Evolutionary conservation across 192 early-diverging fungal species (phyloP), one percentile per base, ranked within the genome.

Genomic region (Coemansia reversa): DNA sequence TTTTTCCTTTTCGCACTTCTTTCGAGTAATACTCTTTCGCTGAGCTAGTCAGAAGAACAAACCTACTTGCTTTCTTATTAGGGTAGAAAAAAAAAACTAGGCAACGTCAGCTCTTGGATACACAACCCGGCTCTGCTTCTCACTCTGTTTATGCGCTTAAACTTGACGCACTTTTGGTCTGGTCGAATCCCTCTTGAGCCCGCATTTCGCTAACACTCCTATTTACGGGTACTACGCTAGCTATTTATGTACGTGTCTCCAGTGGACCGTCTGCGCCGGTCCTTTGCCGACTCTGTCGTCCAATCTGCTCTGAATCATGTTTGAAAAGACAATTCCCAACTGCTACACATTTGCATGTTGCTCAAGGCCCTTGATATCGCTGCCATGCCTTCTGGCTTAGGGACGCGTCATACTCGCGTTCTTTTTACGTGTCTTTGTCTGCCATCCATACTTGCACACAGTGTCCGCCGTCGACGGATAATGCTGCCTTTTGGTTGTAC

Each of bases 341-440:
- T 45, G 39, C 14, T 16, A 45, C 39, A 45, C 39, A 45, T 45
- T 45, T 16, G 12, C 39, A 5, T 45, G 39, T 45, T 45, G 39
- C 39, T 45, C 12, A 16, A 45, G 14, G 14, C 39, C 39, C 39
- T 16, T 14, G 39, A 16, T 9, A 4, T 16, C 39, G 14, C 39
- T 45, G 39, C 39, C 39, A 45, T 14, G 39, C 14, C 39, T 45
- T 16, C 39, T 22, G 29, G 24, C 22, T 50, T n/a, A n/a, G 42
- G 5, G 45, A 61, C 60, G 60, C 60, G 60, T 51, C 24, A 19
- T 12, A n/a, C 28, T 51, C 60, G 60, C 60, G 60, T 61, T 24
- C 8, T 61, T 50, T 28, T 45, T 28, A 30, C 60, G 35, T 22
- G 35, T 42, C 22, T 22, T 24, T 42, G 16, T 33, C 20, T 45